Conservation (phyloP, 192 early-diverging fungal species). For the Coemansia reversa region DNA sequence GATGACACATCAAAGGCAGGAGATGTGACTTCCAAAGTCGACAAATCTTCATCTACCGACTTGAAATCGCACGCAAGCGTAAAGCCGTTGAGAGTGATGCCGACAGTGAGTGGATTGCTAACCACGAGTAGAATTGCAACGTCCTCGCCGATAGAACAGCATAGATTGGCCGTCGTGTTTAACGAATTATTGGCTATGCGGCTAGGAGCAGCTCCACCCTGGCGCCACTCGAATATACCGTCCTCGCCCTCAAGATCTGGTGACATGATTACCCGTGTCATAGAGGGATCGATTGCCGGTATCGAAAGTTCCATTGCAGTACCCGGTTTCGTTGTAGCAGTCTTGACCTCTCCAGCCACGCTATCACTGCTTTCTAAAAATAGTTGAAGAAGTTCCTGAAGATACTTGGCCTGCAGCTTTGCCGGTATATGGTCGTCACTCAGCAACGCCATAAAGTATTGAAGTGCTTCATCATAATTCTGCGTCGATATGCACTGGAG, state of each 20-base stretch:
- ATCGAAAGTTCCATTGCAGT: conserved; percentile 57
- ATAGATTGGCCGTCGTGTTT: neutral
- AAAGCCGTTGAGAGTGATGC: conserved; percentile 44
- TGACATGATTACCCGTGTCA: conserved; percentile 46
- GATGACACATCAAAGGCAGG: conserved; percentile 23
- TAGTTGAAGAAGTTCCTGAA: conserved; percentile 52
- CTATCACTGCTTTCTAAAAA: conserved; percentile 36
- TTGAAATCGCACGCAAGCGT: conserved; percentile 43
- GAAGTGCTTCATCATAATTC: conserved; percentile 69
- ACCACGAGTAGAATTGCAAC: conserved; percentile 48
- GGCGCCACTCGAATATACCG: conserved; percentile 27
- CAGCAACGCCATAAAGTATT: conserved; percentile 78
- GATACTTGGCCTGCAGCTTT: conserved; percentile 51
- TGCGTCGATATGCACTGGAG: conserved; percentile 75
- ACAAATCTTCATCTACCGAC: conserved; percentile 3
- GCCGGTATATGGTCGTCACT: conserved; percentile 43
- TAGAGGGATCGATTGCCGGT: conserved; percentile 57
- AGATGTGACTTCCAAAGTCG: neutral
- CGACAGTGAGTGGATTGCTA: conserved; percentile 45
- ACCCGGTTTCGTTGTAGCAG: neutral
- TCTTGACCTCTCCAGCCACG: neutral
- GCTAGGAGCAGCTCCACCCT: conserved; percentile 23
- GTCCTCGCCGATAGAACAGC: conserved; percentile 47
- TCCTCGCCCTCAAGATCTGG: conserved; percentile 50
- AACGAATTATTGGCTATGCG: conserved; percentile 1